Evolutionary conservation across 192 early-diverging fungal genomes (phyloP), one percentile per base, ranked within the genome.

Genomic region (Neocallimastix lanati): DNA sequence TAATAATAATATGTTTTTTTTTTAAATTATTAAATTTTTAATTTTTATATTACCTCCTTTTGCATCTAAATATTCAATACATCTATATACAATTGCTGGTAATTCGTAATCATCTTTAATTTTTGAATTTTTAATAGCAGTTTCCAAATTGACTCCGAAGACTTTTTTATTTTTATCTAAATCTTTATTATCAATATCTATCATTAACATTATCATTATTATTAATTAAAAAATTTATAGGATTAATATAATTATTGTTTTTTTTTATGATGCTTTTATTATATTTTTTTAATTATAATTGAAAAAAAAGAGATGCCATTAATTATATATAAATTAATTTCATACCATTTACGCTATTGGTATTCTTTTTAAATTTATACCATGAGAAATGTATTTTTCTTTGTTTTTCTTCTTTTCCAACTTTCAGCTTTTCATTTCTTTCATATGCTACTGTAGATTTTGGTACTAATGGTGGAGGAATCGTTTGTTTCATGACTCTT

Each of bases 31-130:
- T n/a, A n/a, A n/a, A n/a, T n/a, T n/a, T n/a, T n/a, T n/a, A n/a
- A n/a, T n/a, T n/a, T n/a, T n/a, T n/a, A n/a, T 81, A 16, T 79
- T 77, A 86, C 85, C 85, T 82, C 93, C 92, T 83, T 93, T 93
- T 4, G 92, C 89, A 83, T 99, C 96, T 77, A 99, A 83, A 81
- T 94, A 99, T 86, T 99, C 96, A 78, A 99, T 96, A 81, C 96
- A 97, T 28, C 97, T 86, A 85, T 92, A 97, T 5, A 99, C 92
- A 35, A 99, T 90, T 3, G 95, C 92, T 28, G 97, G 97, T n/a
- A 98, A 85, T 35, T 92, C 90, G 82, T 93, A 92, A 16, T 88
- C 90, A 76, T 96, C 95, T 35, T 88, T 87, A 29, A 96, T 86
- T 29, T 87, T 84, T 9, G 93, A 91, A 16, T 90, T 83, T 14